phyloP scores from a whole-genome alignment of 129 eudicot species.

The Tagetes erecta region DNA sequence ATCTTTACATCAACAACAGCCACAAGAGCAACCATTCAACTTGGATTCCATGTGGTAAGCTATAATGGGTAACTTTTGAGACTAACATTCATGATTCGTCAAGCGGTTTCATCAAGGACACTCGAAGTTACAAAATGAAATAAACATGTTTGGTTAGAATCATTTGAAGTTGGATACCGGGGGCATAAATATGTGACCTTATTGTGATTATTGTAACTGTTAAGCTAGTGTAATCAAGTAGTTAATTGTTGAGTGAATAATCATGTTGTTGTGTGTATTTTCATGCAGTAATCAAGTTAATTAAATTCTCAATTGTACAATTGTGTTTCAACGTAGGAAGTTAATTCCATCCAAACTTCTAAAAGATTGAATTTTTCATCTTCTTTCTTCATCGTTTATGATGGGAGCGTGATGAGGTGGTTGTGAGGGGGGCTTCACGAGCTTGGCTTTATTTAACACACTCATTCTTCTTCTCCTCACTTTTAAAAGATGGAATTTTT shows the following conservation, averaged over 20 bases:
- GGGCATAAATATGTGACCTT: conserved; percentile 11
- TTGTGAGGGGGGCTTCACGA: no score
- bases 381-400: no score
- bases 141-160: conserved; percentile 22
- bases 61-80: conserved; percentile 15
- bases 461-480: no score
- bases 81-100: conserved; percentile 36
- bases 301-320: conserved; percentile 25
- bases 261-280: conserved; percentile 16
- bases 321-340: conserved; percentile 14
- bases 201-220: conserved; percentile 27
- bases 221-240: conserved; percentile 25
- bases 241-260: conserved; percentile 23
- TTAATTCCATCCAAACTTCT: not conserved
- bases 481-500: no score
- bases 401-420: no score
- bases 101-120: conserved; percentile 24
- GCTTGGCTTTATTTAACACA: no score
- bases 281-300: conserved; percentile 19
- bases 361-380: no score
- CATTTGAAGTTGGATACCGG: conserved; percentile 8
- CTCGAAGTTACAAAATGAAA: conserved; percentile 8
- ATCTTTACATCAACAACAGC: conserved; percentile 39
- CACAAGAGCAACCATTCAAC: conserved; percentile 67
- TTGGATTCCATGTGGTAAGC: conserved; percentile 81